A percentile compares a stretch with the other conserved stretches of the same genome.
These are phyloP conservation scores for Kodamaea sp. DNA, from an alignment of 1,139 yeast genomes.

Conservation along the genomic window DNA sequence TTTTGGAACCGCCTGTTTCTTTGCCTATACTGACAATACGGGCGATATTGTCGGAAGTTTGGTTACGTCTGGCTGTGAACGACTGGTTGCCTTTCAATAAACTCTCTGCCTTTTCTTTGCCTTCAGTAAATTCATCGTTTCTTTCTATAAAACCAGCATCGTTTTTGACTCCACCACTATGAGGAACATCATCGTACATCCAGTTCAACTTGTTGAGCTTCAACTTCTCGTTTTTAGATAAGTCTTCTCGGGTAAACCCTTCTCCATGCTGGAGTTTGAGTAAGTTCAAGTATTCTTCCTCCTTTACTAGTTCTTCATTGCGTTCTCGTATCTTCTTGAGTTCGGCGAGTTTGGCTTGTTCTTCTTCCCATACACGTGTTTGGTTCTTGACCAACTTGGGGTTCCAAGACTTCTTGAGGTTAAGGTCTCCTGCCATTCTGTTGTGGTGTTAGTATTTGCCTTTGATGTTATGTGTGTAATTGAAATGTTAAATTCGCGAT, in stretches of 20 bases:
- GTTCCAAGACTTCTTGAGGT: slow-evolving; percentile 93
- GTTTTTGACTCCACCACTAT: slow-evolving; percentile 15
- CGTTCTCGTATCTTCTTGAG: slow-evolving; percentile 65
- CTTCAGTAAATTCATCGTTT: slow-evolving; percentile 36
- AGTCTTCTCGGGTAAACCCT: slow-evolving; percentile 25
- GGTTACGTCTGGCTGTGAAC: slow-evolving; percentile 11
- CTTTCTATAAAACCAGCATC: slow-evolving; percentile 36
- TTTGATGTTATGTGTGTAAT: not conserved
- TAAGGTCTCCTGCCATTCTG: slow-evolving; percentile 76
- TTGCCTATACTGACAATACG: slow-evolving; percentile 20
- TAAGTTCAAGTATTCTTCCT: slow-evolving; percentile 63
- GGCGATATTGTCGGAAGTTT: slow-evolving; percentile 14
- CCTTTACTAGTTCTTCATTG: slow-evolving; percentile 63
- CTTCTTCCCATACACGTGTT: slow-evolving; percentile 81
- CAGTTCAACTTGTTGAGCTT: slow-evolving; percentile 63
- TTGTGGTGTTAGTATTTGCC: too few species aligned
- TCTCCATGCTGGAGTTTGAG: slow-evolving; percentile 51
- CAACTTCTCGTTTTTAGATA: slow-evolving; percentile 42
- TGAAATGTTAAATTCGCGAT: too few species aligned
- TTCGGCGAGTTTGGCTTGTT: slow-evolving; percentile 76
- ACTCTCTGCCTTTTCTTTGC: slow-evolving; percentile 36
- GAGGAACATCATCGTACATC: slow-evolving; percentile 71
- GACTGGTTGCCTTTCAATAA: slow-evolving; percentile 26
- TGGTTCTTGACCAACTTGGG: slow-evolving; percentile 86
- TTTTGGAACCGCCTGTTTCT: slow-evolving; percentile 8